Evolutionary conservation across 2,329 filamentous ascomycete genomes (phyloP), one percentile per base, ranked within the genome.

Genomic region (Aureobasidium musti): DNA sequence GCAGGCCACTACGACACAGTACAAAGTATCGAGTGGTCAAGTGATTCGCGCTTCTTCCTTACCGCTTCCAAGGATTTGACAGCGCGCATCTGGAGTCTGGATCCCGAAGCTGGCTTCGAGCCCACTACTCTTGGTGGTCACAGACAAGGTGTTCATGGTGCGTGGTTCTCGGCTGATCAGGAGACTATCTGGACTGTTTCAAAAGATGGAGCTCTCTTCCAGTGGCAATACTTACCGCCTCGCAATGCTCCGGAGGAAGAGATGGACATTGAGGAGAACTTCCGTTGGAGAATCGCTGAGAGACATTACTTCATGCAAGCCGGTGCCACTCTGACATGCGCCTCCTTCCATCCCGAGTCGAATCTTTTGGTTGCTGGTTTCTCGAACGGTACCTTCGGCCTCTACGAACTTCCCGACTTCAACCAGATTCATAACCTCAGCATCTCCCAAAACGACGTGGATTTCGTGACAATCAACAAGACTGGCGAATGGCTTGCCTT

Each of bases 401-500:
- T 99, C 7, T 97, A 99, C 79, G 95, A 99, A 76, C 86, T 99
- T 81, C 96, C 96, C 13, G 91, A 94, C 70, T 98, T 98, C 79
- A 96, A 91, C 79, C 89, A 91, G 78, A 96, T 99, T 59, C 95
- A 99, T 78, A 95, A 91, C 61, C 77, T 90, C 47, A 97, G 92
- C 79, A 96, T 99, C 73, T 97, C 95, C 0, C 93, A 98, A 77
- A 97, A 95, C 73, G 91, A 96, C 71, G 97, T 99, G 69, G 94
- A 98, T 75, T 92, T 91, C 73, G 91, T 98, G 66, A 91, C 92
- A 0, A 92, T 97, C 74, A 99, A 98, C 80, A 90, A 91, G 76
- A 91, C 89, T 37, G 95, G 95, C 63, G 94, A 98, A 80, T 99
- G 95, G 95, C 82, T 99, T 26, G 96, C 96, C 0, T 97, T 99